Evolutionary conservation across 768 basidiomycete species (phyloP), one percentile per base, ranked within the genome.

Genomic region (Psilocybe tampanensis): DNA sequence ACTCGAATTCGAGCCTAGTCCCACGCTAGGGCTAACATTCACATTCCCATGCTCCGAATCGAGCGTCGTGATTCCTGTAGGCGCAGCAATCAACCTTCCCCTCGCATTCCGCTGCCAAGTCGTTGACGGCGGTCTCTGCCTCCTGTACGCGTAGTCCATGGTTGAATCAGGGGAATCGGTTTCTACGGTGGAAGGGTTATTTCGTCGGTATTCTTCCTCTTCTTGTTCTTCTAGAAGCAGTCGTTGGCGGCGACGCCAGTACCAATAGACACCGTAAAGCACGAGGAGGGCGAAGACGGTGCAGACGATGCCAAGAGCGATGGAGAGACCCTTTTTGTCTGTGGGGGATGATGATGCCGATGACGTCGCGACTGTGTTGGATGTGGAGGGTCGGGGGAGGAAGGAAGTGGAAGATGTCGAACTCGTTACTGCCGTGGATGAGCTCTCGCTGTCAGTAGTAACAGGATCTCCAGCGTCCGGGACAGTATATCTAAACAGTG

Each of bases 401-500:
- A 44, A 33, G 7, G 58, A 44, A 3, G 55, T 41, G n/a, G 58
- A 29, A 3, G 52, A 47, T 3, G 59, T 49, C 3, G 60, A 55
- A 34, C 4, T 4, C 2, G 45, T 33, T 24, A 18, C 17, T 29
- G 59, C 12, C 33, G 55, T 19, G 11, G 53, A 22, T 2, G 53
- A 29, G 13, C 54, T 47, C 11, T 29, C 18, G 26, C 18, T 29
- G 29, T 32, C 44, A 26, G 43, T 36, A 17, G 62, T 50, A 18
- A 50, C n/a, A 29, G 59, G 54, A 48, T 63, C 61, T 33, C 50
- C 55, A 7, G 64, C 53, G 26, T 67, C 66, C 17, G 53, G 41
- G 19, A 59, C 48, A 32, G 66, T 65, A 43, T 67, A 67, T 17
- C 65, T 66, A 23, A 36, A 39, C 36, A 39, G 15, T 3, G n/a